A percentile compares a stretch with the other conserved stretches of the same genome.
Evolutionary conservation across 2,329 filamentous ascomycete genomes (phyloP).

Genomic region (Zymoseptoria crescenta): DNA sequence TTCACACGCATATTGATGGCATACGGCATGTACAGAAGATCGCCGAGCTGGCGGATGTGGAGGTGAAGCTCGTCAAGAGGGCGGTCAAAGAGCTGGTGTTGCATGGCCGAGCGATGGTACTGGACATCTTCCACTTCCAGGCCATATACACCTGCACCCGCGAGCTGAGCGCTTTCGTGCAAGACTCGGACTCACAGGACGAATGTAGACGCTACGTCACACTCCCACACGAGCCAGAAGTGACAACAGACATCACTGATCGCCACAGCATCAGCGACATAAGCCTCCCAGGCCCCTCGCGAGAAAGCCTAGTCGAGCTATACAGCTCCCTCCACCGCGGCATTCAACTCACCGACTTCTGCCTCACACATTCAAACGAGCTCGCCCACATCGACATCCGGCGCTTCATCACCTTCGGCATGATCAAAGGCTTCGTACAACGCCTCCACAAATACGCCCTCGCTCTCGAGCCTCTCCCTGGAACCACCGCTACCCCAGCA

Average conservation of each 20-base stretch:
- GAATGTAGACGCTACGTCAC: constrained; percentile 85
- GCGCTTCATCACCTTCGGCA: constrained; percentile 86
- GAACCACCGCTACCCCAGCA: constrained; percentile 2
- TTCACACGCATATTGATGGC: constrained; percentile 82
- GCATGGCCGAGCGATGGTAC: constrained; percentile 80
- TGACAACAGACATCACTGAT: constrained; percentile 1
- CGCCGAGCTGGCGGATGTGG: constrained; percentile 74
- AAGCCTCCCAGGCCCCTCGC: constrained; percentile 3
- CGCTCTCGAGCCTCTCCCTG: constrained; percentile 28
- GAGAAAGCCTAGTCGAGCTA: constrained; percentile 59
- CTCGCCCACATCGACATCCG: constrained; percentile 76
- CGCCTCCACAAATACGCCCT: constrained; percentile 83
- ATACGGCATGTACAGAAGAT: constrained; percentile 85
- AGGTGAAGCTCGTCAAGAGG: constrained; percentile 75
- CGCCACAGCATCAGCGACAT: not conserved
- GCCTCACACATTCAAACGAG: constrained; percentile 63
- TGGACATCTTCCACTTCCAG: constrained; percentile 92
- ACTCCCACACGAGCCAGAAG: constrained; percentile 23
- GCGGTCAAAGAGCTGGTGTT: constrained; percentile 85
- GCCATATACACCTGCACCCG: constrained; percentile 81
- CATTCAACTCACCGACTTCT: constrained; percentile 79
- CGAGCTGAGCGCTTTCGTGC: constrained; percentile 70
- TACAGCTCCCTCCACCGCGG: constrained; percentile 81
- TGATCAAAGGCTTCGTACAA: constrained; percentile 92
- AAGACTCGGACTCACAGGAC: constrained; percentile 67